Evolutionary conservation across 768 basidiomycete species (phyloP), one percentile per base, ranked within the genome.

Genomic region (Chalciporus chontae): DNA sequence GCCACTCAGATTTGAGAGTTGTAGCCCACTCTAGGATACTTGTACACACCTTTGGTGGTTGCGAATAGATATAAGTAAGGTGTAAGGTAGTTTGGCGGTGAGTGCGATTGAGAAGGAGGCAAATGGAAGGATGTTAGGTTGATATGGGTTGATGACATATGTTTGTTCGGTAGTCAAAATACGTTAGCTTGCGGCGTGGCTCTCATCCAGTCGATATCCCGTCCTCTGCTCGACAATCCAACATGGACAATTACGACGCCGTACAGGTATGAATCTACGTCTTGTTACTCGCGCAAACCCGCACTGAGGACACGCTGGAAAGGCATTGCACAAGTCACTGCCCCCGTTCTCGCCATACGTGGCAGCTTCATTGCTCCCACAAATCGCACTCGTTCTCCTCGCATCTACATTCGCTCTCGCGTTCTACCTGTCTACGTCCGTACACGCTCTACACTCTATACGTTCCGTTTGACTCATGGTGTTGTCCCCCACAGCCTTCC

Each of bases 341-440:
- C 86, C 90, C 3, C 63, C 89, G 0, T 95, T 93, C 69, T 52
- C 74, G 3, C 90, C 93, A 17, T 66, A 77, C 57, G 66, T 94
- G 45, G 73, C 89, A n/a, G 80, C 84, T 24, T 65, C 70, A 1
- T 63, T 86, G 18, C 76, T 96, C 27, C 88, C 90, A 3, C 82
- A 77, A 63, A 71, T 94, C 58, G 87, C 93, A 8, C 79, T 89
- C 60, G 47, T 85, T 54, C 79, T 89, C 53, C 78, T 95, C 39
- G 62, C 79, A 1, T 71, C 80, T 15, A 92, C 92, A 1, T 94
- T 96, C 63, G 79, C 63, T n/a, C 81, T 94, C 37, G 79, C 87
- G 0, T 95, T 95, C 75, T 92, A 94, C 73, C 91, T 90, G 69
- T 85, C 93, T 53, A 95, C 83, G 84, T 89, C 64, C 53, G 83